phyloP scores from a whole-genome alignment of 768 basidiomycete genomes.

The Mycena indigotica region DNA sequence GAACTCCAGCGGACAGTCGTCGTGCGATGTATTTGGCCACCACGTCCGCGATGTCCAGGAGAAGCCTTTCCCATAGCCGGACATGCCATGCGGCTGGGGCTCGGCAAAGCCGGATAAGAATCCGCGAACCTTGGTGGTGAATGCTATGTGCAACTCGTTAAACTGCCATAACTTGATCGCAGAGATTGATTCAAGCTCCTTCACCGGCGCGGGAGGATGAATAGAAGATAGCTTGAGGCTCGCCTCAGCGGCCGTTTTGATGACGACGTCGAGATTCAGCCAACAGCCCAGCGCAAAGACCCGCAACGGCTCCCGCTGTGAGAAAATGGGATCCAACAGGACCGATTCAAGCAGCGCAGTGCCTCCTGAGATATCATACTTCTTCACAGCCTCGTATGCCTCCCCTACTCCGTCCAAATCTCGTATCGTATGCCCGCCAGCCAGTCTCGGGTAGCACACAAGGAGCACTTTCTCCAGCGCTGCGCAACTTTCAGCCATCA shows the following conservation, averaged over 20 bases:
- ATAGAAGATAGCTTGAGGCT: neutral
- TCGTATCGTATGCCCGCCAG: neutral
- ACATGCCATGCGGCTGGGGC: too few relatives aligned
- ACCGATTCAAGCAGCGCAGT: neutral
- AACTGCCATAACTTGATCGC: neutral
- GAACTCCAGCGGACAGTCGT: neutral
- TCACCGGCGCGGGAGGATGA: neutral
- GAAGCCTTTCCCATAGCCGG: neutral
- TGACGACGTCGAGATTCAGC: neutral
- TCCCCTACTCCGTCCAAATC: neutral
- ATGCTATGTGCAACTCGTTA: neutral
- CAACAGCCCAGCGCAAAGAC: neutral
- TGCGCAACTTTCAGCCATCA: neutral
- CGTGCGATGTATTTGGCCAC: neutral
- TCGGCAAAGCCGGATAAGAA: too few relatives aligned
- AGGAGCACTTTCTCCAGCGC: constrained; percentile 1
- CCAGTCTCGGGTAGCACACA: neutral
- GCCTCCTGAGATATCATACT: neutral
- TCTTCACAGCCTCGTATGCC: neutral
- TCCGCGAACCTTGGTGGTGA: neutral
- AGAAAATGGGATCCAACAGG: neutral
- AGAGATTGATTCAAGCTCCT: neutral
- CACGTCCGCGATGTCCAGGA: neutral
- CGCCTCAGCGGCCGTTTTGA: neutral
- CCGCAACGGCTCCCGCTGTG: neutral